Evolutionary conservation across 108 stramenopile genomes (phyloP).

Genomic region (Stephanodiscus triporus): DNA sequence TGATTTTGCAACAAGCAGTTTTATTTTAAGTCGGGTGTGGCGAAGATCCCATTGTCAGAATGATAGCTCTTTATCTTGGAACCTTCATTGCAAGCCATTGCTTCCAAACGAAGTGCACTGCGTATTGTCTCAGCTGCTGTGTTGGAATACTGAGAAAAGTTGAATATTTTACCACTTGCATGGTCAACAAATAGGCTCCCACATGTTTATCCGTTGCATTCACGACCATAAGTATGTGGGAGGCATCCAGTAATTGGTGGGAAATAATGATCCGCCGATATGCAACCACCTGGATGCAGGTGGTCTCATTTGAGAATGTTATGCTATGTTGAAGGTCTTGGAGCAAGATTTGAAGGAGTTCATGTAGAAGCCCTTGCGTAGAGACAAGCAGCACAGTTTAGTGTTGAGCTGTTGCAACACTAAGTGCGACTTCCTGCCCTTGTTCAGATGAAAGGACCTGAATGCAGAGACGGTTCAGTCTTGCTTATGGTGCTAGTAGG

Average conservation of each 20-base stretch:
- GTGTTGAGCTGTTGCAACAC: no score
- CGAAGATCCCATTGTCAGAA: slow-evolving; percentile 13
- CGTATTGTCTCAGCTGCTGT: slow-evolving; percentile 12
- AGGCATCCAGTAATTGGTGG: no score
- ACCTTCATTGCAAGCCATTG: not conserved
- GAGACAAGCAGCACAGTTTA: no score
- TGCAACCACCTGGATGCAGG: slow-evolving; percentile 24
- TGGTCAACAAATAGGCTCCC: slow-evolving; percentile 57
- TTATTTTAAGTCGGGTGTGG: not conserved
- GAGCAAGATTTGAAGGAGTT: not conserved
- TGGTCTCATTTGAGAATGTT: not conserved
- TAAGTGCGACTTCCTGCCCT: not conserved
- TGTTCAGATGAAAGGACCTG: not conserved
- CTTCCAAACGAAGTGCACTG: slow-evolving; percentile 6
- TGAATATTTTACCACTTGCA: slow-evolving; percentile 15
- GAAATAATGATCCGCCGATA: slow-evolving; percentile 49
- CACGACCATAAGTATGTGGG: slow-evolving; percentile 23
- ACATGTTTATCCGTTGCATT: slow-evolving; percentile 5
- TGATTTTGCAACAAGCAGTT: slow-evolving; percentile 11
- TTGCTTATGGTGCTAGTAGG: not conserved
- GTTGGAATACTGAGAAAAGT: slow-evolving; percentile 30
- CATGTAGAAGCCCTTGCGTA: no score
- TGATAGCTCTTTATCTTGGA: not conserved
- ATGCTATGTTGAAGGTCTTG: not conserved
- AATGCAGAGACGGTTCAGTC: not conserved